These are phyloP conservation scores for Ascochyta koolunga DNA, from an alignment of 2,329 filamentous ascomycete genomes.

Conservation along the genomic window DNA sequence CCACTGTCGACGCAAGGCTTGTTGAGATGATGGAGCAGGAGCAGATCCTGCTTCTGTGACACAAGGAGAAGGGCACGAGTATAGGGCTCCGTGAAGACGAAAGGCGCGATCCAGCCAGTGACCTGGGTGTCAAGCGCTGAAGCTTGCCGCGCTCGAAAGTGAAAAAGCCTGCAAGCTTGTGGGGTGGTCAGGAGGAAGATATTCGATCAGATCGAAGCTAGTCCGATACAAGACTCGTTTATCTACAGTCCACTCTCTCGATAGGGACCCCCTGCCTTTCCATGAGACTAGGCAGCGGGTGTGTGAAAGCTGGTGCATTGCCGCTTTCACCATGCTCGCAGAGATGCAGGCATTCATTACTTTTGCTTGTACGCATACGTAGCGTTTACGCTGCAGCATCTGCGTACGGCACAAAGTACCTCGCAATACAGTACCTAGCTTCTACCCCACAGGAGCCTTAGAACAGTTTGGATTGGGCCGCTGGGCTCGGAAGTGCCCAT, in stretches of 20 bases:
- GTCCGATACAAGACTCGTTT: slow-evolving; percentile 10
- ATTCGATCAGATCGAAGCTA: slow-evolving; percentile 17
- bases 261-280: slow-evolving; percentile 11
- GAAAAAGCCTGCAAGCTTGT: slow-evolving; percentile 16
- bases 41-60: background rate
- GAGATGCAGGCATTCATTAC: background rate
- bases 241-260: slow-evolving; percentile 7
- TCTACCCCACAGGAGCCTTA: slow-evolving; percentile 1
- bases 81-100: slow-evolving; percentile 3
- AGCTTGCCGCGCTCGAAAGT: background rate
- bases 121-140: too few relatives aligned
- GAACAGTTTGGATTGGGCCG: background rate
- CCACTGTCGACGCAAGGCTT: background rate
- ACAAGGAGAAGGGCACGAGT: background rate
- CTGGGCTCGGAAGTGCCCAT: background rate
- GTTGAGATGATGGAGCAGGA: background rate
- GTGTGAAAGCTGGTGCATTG: background rate
- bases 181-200: slow-evolving; percentile 1
- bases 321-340: background rate
- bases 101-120: slow-evolving; percentile 1
- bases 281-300: slow-evolving; percentile 1
- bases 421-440: background rate
- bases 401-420: background rate
- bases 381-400: background rate
- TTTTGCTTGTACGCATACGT: background rate